These are phyloP conservation scores for Penicillium dipodomyicola DNA, from an alignment of 495 filamentous ascomycete species.

Conservation along the genomic window DNA sequence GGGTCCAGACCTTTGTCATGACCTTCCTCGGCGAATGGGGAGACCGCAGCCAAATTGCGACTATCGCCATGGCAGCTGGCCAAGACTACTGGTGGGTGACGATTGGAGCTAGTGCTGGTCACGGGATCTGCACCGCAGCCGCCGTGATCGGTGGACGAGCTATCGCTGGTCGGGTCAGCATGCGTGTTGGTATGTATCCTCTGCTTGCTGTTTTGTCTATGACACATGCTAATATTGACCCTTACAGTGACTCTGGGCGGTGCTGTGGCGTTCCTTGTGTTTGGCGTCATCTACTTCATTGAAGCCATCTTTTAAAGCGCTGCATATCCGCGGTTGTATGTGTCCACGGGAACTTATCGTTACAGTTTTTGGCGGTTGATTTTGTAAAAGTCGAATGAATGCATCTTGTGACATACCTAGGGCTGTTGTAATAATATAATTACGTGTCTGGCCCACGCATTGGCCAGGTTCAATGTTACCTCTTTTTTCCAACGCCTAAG, in stretches of 20 bases:
- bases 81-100: constrained; percentile 99
- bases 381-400: constrained; percentile 21
- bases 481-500: neutral
- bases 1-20: constrained; percentile 99
- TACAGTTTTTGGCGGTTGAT: constrained; percentile 13
- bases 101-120: constrained; percentile 80
- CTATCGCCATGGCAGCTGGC: constrained; percentile 97
- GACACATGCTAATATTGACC: constrained; percentile 20
- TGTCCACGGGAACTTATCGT: constrained; percentile 6
- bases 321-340: constrained; percentile 18
- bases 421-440: constrained; percentile 28
- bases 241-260: constrained; percentile 85
- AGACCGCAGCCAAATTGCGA: constrained; percentile 95
- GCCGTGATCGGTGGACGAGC: constrained; percentile 93
- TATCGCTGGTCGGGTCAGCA: constrained; percentile 89
- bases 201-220: neutral
- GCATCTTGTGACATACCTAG: constrained; percentile 21
- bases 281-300: constrained; percentile 85
- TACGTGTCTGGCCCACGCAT: constrained; percentile 12
- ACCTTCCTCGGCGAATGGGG: constrained; percentile 99
- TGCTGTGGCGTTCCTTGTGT: constrained; percentile 84
- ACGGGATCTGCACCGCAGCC: constrained; percentile 83
- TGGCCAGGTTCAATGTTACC: constrained; percentile 6
- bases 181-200: constrained; percentile 84
- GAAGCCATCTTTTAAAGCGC: constrained; percentile 64